Conservation (phyloP, 1,284 basidiomycete species). For the Chalciporus sp. region DNA sequence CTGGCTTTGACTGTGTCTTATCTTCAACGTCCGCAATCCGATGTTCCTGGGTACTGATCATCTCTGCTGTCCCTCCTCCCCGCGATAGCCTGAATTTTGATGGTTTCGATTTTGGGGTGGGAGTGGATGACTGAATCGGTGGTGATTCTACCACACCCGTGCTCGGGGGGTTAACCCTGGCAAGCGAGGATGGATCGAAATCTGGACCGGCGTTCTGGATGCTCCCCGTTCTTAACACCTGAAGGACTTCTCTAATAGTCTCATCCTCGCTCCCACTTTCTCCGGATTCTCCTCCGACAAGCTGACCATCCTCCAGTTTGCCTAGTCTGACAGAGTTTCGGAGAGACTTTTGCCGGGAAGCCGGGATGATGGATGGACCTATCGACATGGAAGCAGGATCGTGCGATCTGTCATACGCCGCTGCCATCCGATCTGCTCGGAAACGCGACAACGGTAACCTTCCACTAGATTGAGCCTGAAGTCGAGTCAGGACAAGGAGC, state of each 20-base stretch:
- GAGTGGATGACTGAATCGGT: neutral
- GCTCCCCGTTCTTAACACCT: conserved; percentile 57
- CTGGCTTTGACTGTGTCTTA: conserved; percentile 30
- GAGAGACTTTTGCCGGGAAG: conserved; percentile 51
- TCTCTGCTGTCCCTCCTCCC: conserved; percentile 2
- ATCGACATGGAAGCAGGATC: conserved; percentile 42
- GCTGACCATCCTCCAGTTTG: conserved; percentile 55
- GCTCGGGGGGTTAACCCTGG: neutral
- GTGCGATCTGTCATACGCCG: conserved; percentile 44
- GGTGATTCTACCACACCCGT: neutral
- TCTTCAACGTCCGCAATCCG: conserved; percentile 22
- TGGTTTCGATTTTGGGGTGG: conserved; percentile 8
- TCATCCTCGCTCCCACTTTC: conserved; percentile 64
- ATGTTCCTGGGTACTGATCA: neutral
- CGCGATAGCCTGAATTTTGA: conserved; percentile 44
- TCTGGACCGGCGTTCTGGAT: conserved; percentile 60
- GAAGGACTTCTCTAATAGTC: conserved; percentile 53
- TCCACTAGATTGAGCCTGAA: conserved; percentile 23
- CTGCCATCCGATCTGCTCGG: conserved; percentile 54
- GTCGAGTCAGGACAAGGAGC: neutral
- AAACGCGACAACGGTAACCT: conserved; percentile 63
- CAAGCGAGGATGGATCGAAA: conserved; percentile 12
- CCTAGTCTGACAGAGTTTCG: conserved; percentile 62
- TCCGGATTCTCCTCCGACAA: conserved; percentile 55
- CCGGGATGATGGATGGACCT: conserved; percentile 52